Conservation (phyloP, 371 early-diverging fungal genomes). For the Lichtheimia corymbifera region DNA sequence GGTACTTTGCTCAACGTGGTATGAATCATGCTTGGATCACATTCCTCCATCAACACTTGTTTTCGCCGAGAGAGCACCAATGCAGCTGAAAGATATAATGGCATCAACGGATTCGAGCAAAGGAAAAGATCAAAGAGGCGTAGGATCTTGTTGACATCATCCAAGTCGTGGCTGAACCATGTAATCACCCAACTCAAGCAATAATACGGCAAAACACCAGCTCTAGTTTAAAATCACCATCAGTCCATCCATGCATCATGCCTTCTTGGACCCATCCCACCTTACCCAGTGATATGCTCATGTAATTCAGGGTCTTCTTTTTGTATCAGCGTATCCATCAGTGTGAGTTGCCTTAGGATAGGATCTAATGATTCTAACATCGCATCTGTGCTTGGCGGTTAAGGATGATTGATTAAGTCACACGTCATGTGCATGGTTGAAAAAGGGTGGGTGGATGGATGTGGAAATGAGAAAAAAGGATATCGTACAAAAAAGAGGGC, state of each 20-base stretch:
- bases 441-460: no score
- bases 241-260: no score
- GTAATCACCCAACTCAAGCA: slow-evolving; percentile 84
- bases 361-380: slow-evolving; percentile 38
- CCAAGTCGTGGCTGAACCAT: slow-evolving; percentile 78
- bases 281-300: slow-evolving; percentile 51
- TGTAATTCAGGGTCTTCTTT: slow-evolving; percentile 51
- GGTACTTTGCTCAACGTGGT: slow-evolving; percentile 35
- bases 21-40: neutral
- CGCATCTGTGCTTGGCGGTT: slow-evolving; percentile 50
- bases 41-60: neutral
- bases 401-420: slow-evolving; percentile 1
- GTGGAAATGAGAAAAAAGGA: slow-evolving; percentile 36
- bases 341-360: slow-evolving; percentile 42
- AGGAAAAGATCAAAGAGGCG: slow-evolving; percentile 81
- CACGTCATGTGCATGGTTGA: no score
- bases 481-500: slow-evolving; percentile 65
- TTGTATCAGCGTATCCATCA: slow-evolving; percentile 54
- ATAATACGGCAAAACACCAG: slow-evolving; percentile 74
- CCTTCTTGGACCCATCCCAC: no score
- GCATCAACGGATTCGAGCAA: slow-evolving; percentile 71
- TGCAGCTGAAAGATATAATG: slow-evolving; percentile 73
- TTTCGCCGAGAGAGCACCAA: slow-evolving; percentile 50
- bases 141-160: slow-evolving; percentile 52
- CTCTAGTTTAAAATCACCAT: slow-evolving; percentile 19